A percentile compares a stretch with the other conserved stretches of the same genome.
Conservation (phyloP, 768 basidiomycete species). For the Termitomyces titanicus region DNA sequence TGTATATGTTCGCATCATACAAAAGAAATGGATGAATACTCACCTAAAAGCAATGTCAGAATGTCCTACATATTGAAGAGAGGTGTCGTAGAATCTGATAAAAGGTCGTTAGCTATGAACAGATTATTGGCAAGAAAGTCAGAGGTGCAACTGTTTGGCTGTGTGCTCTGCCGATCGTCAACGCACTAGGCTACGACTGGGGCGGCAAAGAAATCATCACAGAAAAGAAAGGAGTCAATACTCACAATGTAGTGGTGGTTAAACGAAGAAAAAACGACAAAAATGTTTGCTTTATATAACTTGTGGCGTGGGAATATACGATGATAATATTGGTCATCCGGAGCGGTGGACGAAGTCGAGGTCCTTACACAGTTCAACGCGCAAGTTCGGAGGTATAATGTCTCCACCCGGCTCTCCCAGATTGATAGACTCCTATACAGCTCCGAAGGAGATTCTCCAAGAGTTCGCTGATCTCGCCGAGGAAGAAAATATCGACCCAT, state of each 20-base stretch:
- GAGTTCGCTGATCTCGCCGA: slow-evolving; percentile 94
- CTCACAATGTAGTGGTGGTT: slow-evolving; percentile 27
- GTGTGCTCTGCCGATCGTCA: slow-evolving; percentile 68
- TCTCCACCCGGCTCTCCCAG: slow-evolving; percentile 61
- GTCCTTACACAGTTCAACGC: slow-evolving; percentile 8
- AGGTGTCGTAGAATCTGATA: neutral
- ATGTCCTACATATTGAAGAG: too few relatives aligned
- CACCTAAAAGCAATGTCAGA: slow-evolving; percentile 5
- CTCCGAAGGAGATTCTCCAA: slow-evolving; percentile 87
- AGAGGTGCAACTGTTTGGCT: slow-evolving; percentile 70
- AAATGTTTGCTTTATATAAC: slow-evolving; percentile 5
- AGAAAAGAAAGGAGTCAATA: slow-evolving; percentile 9
- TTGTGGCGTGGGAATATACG: slow-evolving; percentile 29
- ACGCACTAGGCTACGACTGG: slow-evolving; percentile 63
- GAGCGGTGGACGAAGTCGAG: slow-evolving; percentile 1
- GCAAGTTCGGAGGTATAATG: slow-evolving; percentile 39
- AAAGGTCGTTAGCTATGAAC: neutral
- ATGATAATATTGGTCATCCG: slow-evolving; percentile 28
- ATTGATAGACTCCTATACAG: slow-evolving; percentile 89
- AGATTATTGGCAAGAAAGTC: slow-evolving; percentile 26
- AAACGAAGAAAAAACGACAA: slow-evolving; percentile 19
- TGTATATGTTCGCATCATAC: slow-evolving; percentile 44
- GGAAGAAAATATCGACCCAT: slow-evolving; percentile 88
- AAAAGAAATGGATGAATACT: slow-evolving; percentile 10
- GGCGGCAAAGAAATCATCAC: slow-evolving; percentile 73